Evolutionary conservation across 306 rosid genomes (phyloP), one percentile per base, ranked within the genome.

Genomic region (Cucumis hystrix): DNA sequence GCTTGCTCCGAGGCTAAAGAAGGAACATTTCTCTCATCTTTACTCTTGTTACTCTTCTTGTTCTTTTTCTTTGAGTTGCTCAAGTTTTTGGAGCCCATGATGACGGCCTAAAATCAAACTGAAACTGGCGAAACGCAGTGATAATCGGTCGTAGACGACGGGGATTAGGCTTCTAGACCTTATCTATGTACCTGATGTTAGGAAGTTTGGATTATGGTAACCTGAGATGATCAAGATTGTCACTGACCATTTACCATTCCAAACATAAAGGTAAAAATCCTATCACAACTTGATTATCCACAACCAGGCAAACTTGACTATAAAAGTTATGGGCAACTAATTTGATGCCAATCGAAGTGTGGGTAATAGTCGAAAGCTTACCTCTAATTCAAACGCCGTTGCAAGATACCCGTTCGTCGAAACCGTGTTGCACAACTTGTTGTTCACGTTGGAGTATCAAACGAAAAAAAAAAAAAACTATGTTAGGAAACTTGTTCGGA

Each of bases 41-140:
- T 58, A 7, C 73, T 70, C 10, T 84, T 56, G 12, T 77, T 37
- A 77, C 82, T 83, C 13, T 54, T 80, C 47, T 79, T 83, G 77
- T 70, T 80, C 74, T 79, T 82, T 43, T 47, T 71, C 81, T 77
- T 77, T 33, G 14, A 63, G 16, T 41, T 17, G 6, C 49, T 20
- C 33, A 39, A 17, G 28, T 43, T 68, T 68, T 43, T 2, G 74
- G 74, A 68, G 37, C 74, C 37, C 74, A 68, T 68, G 56, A 68
- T 8, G 11, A 43, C 73, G 33, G 18, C 37, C 35, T 67, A n/a
- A 18, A 10, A 20, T 33, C 9, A 11, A 35, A 40, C n/a, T 12
- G 51, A 35, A 18, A 21, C 23, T 66, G 52, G 18, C 2, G 51
- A 28, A 21, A 41, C 25, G 17, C 41, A 39, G 72, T 66, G 72